phyloP scores from a whole-genome alignment of 352 stramenopile species.

The Globisporangium solare region DNA sequence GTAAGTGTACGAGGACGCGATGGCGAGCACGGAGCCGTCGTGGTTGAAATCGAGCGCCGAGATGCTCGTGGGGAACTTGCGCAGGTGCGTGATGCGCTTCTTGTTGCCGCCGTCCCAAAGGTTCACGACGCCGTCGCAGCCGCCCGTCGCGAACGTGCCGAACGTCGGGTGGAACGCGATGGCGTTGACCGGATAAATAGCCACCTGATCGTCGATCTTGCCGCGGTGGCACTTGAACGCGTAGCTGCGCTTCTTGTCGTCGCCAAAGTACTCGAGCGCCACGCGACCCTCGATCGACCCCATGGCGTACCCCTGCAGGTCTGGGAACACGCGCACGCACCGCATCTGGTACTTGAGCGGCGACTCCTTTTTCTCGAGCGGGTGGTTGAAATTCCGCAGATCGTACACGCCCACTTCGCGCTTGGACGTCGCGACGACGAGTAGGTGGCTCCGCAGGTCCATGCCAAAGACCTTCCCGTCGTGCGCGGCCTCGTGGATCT shows the following conservation, averaged over 20 bases:
- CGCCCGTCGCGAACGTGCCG: constrained; percentile 94
- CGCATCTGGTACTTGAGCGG: constrained; percentile 91
- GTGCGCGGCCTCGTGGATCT: constrained; percentile 39
- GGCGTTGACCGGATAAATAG: constrained; percentile 95
- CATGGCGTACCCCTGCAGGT: constrained; percentile 84
- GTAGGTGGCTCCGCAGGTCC: constrained; percentile 48
- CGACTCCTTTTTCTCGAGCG: constrained; percentile 67
- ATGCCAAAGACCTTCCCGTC: constrained; percentile 68
- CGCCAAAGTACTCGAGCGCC: constrained; percentile 94
- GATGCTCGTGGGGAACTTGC: constrained; percentile 84
- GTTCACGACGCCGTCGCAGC: constrained; percentile 91
- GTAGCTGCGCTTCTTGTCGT: constrained; percentile 85
- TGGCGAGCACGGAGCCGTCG: constrained; percentile 90
- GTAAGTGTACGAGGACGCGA: constrained; percentile 96
- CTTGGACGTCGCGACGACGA: constrained; percentile 54
- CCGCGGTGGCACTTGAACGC: constrained; percentile 98
- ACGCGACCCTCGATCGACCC: constrained; percentile 96
- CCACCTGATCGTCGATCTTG: constrained; percentile 73
- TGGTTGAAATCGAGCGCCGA: constrained; percentile 92
- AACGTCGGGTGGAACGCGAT: constrained; percentile 94
- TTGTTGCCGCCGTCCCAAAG: constrained; percentile 95
- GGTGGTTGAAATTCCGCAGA: constrained; percentile 62
- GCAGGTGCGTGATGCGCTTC: constrained; percentile 90
- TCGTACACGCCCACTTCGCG: constrained; percentile 76
- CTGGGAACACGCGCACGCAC: constrained; percentile 75